phyloP scores from a whole-genome alignment of 257 asterid species.

The Solanum sejunctum region DNA sequence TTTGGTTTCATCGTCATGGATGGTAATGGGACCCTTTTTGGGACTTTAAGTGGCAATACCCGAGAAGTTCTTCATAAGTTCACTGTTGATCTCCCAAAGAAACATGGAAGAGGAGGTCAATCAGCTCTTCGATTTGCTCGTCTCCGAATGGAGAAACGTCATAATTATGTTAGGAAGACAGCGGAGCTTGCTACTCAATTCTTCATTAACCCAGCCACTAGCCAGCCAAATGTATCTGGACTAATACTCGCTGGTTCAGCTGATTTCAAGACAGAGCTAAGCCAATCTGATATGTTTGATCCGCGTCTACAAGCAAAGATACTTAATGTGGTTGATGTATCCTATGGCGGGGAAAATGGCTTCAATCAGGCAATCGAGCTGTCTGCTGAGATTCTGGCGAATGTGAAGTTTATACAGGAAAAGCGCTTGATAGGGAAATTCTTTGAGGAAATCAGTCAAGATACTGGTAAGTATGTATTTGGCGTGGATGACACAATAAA shows the following conservation, averaged over 20 bases:
- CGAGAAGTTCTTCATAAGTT: conserved; percentile 36
- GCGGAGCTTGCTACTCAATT: conserved; percentile 42
- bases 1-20: conserved; percentile 43
- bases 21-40: conserved; percentile 37
- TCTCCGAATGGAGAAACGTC: conserved; percentile 41
- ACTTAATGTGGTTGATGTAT: conserved; percentile 35
- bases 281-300: conserved; percentile 42
- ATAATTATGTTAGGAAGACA: conserved; percentile 33
- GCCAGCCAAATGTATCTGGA: conserved; percentile 36
- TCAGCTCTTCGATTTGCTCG: conserved; percentile 42
- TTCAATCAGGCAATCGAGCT: conserved; percentile 37
- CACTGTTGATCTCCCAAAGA: conserved; percentile 39
- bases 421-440: conserved; percentile 33
- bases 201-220: conserved; percentile 33
- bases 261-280: conserved; percentile 34
- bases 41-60: conserved; percentile 37
- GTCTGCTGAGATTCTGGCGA: conserved; percentile 31
- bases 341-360: conserved; percentile 40
- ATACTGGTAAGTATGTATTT: conserved; percentile 32
- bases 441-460: conserved; percentile 41
- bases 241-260: conserved; percentile 37
- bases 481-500: conserved; percentile 39
- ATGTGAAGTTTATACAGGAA: conserved; percentile 37
- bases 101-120: conserved; percentile 42
- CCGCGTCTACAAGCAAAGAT: conserved; percentile 34